Percentiles rank a stretch among this genome's conserved stretches.
phyloP scores from a whole-genome alignment of 345 rosid genomes.

The Eucalyptus marginata region DNA sequence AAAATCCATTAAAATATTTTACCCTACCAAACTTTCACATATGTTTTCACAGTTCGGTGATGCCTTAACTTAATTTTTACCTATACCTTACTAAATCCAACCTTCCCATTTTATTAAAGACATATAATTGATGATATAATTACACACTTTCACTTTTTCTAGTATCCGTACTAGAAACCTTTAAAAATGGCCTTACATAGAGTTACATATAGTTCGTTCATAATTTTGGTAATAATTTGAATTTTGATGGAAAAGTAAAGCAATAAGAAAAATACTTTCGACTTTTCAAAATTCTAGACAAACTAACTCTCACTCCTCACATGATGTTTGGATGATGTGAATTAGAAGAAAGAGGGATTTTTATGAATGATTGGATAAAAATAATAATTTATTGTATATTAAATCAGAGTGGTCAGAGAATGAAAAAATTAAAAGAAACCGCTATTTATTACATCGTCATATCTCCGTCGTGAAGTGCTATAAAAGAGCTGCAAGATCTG shows the following conservation, averaged over 20 bases:
- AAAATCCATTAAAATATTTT: neutral
- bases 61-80: neutral
- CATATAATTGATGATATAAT: too few relatives aligned
- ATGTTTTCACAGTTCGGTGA: accelerated
- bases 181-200: neutral
- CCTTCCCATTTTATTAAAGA: neutral
- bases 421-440: neutral
- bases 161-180: neutral
- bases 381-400: neutral
- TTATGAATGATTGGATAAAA: neutral
- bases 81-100: neutral
- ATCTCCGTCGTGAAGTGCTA: neutral
- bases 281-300: neutral
- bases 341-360: neutral
- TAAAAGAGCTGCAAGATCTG: neutral
- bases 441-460: neutral
- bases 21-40: neutral
- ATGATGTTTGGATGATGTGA: neutral
- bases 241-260: neutral
- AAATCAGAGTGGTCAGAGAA: neutral
- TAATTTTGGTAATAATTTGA: neutral
- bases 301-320: neutral
- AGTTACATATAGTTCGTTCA: neutral
- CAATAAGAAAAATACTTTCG: too few relatives aligned
- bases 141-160: neutral